phyloP scores from a whole-genome alignment of 1,139 yeast species.

The Barnettozyma hawaiiensis region DNA sequence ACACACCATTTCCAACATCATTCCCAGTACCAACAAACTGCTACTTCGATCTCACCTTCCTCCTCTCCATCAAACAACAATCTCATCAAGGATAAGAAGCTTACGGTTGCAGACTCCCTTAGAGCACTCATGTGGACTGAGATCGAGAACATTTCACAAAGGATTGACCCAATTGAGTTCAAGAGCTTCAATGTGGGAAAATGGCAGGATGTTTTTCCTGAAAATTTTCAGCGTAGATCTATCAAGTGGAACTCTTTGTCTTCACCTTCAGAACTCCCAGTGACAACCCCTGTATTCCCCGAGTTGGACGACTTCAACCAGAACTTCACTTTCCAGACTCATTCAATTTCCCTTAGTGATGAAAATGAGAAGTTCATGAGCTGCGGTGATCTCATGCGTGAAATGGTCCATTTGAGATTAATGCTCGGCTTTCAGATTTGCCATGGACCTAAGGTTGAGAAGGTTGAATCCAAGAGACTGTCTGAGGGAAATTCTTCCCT shows the following conservation, averaged over 20 bases:
- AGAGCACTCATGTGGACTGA: slow-evolving; percentile 51
- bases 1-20: slow-evolving; percentile 7
- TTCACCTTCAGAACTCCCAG: slow-evolving; percentile 89
- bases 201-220: slow-evolving; percentile 89
- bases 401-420: slow-evolving; percentile 80
- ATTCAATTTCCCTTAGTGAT: slow-evolving; percentile 33
- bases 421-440: slow-evolving; percentile 89
- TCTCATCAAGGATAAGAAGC: slow-evolving; percentile 7
- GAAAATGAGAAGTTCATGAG: slow-evolving; percentile 38
- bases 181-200: slow-evolving; percentile 50
- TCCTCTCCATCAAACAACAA: slow-evolving; percentile 2
- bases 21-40: slow-evolving; percentile 2
- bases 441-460: slow-evolving; percentile 58
- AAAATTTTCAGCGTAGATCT: slow-evolving; percentile 53
- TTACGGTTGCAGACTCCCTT: slow-evolving; percentile 19
- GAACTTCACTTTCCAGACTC: slow-evolving; percentile 49
- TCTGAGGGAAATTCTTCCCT: slow-evolving; percentile 46
- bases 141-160: slow-evolving; percentile 64
- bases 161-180: slow-evolving; percentile 41
- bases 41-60: slow-evolving; percentile 12
- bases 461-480: slow-evolving; percentile 56
- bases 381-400: slow-evolving; percentile 64
- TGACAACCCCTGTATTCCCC: slow-evolving; percentile 75
- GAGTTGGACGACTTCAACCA: slow-evolving; percentile 55
- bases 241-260: slow-evolving; percentile 92